Evolutionary conservation across 192 early-diverging fungal species (phyloP).

Genomic region (Pilaira anomala): DNA sequence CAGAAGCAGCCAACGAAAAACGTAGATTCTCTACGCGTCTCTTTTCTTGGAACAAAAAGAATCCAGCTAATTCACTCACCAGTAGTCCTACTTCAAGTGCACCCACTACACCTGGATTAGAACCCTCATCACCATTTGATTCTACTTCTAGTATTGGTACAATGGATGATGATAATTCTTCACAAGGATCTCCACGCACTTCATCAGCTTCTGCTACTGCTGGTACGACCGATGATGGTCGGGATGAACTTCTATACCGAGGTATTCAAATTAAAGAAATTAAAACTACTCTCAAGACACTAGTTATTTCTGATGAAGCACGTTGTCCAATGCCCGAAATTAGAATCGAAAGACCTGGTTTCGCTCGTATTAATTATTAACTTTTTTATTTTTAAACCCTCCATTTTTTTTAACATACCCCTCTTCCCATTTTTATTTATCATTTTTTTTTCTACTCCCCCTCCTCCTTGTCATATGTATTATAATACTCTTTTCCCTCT

Average conservation of each 20-base stretch:
- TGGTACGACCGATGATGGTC: conserved; percentile 24
- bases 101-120: not conserved
- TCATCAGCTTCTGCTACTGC: conserved; percentile 3
- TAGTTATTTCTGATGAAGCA: conserved; percentile 36
- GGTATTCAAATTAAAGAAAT: conserved; percentile 43
- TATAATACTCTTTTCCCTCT: not conserved
- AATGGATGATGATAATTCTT: not conserved
- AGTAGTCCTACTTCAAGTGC: not conserved
- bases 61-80: too few species aligned
- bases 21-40: conserved; percentile 9
- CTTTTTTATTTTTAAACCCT: not conserved
- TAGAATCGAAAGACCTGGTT: conserved; percentile 35
- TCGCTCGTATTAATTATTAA: conserved; percentile 35
- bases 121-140: not conserved
- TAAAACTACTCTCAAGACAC: conserved; percentile 39
- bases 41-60: conserved; percentile 19
- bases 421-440: not conserved
- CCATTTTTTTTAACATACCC: not conserved
- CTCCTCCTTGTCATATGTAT: not conserved
- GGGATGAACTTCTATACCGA: conserved; percentile 33
- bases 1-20: not conserved
- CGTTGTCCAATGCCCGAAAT: conserved; percentile 28
- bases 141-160: not conserved
- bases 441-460: too few species aligned
- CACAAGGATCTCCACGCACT: not conserved